Conservation (phyloP, 2,329 filamentous ascomycete species). For the Phyllosticta citrichinensis region DNA sequence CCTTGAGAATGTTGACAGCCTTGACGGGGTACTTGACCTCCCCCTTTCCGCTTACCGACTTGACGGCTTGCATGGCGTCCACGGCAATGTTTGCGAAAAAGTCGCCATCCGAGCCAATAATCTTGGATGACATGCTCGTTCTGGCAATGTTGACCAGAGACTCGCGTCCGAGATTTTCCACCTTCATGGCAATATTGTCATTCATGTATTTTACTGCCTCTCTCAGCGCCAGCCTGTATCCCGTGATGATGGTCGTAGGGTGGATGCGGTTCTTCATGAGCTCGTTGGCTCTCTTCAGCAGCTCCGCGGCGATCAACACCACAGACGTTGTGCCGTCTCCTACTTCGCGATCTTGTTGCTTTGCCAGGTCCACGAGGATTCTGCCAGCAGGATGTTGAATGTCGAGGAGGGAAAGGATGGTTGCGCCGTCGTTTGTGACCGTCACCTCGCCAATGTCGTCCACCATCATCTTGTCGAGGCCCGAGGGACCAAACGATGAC, state of each 20-base stretch:
- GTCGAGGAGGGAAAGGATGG: conserved; percentile 87
- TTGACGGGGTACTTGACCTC: conserved; percentile 98
- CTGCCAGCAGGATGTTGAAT: conserved; percentile 97
- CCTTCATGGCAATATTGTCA: conserved; percentile 94
- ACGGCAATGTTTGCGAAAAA: conserved; percentile 98
- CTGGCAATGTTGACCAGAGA: conserved; percentile 91
- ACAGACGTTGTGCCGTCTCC: conserved; percentile 97
- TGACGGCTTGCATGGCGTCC: conserved; percentile 90
- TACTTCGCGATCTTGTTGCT: conserved; percentile 98
- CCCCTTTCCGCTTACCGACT: conserved; percentile 79
- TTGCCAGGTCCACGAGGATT: conserved; percentile 93
- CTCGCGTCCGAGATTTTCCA: conserved; percentile 81
- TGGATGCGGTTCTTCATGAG: conserved; percentile 99
- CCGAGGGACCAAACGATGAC: conserved; percentile 94
- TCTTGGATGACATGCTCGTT: conserved; percentile 99
- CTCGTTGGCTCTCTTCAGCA: conserved; percentile 88
- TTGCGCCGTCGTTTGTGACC: conserved; percentile 97
- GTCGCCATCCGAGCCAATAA: conserved; percentile 89
- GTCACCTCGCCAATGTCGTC: conserved; percentile 99
- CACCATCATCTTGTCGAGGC: conserved; percentile 99
- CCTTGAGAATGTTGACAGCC: conserved; percentile 97
- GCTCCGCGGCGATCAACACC: conserved; percentile 91
- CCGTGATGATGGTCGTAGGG: conserved; percentile 97
- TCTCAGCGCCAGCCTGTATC: conserved; percentile 87
- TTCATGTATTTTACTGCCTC: conserved; percentile 99